Percentiles rank a stretch among this genome's conserved stretches.
Conservation (phyloP, 768 basidiomycete genomes). For the Pleurotus citrinopileatus region DNA sequence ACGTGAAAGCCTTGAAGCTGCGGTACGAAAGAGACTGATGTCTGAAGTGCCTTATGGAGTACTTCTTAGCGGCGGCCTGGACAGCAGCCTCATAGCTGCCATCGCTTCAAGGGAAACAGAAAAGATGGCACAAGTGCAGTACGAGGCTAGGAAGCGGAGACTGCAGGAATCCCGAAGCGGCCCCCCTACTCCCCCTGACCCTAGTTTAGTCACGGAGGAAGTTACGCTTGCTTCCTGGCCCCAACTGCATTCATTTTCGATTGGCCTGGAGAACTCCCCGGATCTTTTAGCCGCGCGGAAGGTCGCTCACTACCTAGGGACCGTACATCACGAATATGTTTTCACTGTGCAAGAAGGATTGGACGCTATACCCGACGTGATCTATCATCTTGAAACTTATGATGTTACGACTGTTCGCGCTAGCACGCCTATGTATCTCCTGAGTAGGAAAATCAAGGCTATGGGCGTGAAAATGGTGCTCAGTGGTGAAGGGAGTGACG, state of each 20-base stretch:
- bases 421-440: constrained; percentile 97
- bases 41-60: constrained; percentile 98
- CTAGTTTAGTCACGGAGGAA: constrained; percentile 44
- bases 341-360: constrained; percentile 98
- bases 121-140: constrained; percentile 79
- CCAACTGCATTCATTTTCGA: constrained; percentile 95
- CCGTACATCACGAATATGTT: constrained; percentile 94
- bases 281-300: constrained; percentile 93
- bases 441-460: constrained; percentile 97
- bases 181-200: constrained; percentile 47
- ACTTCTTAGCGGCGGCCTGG: constrained; percentile 90
- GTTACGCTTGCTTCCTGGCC: constrained; percentile 88
- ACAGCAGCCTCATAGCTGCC: constrained; percentile 93
- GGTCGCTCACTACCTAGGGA: constrained; percentile 90
- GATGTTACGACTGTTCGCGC: constrained; percentile 99
- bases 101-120: constrained; percentile 96
- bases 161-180: constrained; percentile 53
- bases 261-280: constrained; percentile 92
- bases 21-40: constrained; percentile 95
- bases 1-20: constrained; percentile 82
- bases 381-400: constrained; percentile 97
- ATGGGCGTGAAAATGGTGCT: constrained; percentile 99
- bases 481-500: constrained; percentile 96
- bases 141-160: constrained; percentile 64
- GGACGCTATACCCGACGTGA: constrained; percentile 96